phyloP scores from a whole-genome alignment of 768 basidiomycete species.

The Cantharellus anzutake region DNA sequence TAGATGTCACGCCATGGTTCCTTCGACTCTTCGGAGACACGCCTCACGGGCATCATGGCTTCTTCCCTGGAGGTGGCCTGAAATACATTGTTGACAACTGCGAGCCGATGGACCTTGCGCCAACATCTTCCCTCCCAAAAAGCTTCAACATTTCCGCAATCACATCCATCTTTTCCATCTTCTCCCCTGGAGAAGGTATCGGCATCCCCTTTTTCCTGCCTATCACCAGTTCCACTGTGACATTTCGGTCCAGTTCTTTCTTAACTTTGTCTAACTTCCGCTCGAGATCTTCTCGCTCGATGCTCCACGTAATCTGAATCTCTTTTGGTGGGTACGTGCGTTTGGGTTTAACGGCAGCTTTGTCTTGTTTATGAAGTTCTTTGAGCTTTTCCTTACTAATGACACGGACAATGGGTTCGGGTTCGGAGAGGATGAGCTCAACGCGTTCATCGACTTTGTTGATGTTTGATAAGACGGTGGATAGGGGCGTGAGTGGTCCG shows the following conservation, averaged over 20 bases:
- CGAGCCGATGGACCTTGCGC: constrained; percentile 4
- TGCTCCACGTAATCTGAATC: constrained; percentile 53
- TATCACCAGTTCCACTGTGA: constrained; percentile 36
- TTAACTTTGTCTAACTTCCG: constrained; percentile 45
- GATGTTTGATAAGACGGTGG: constrained; percentile 26
- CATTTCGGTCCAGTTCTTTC: constrained; percentile 39
- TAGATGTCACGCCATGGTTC: too few relatives aligned
- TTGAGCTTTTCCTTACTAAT: constrained; percentile 27
- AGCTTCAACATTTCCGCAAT: constrained; percentile 24
- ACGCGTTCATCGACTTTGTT: constrained; percentile 27
- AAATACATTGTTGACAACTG: background rate
- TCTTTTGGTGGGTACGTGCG: constrained; percentile 29
- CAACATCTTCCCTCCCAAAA: constrained; percentile 32
- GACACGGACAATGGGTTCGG: constrained; percentile 42
- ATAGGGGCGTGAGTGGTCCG: constrained; percentile 20
- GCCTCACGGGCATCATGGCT: too few relatives aligned
- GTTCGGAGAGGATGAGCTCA: constrained; percentile 33
- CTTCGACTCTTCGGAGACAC: too few relatives aligned
- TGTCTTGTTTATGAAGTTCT: constrained; percentile 21
- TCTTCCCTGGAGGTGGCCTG: too few relatives aligned
- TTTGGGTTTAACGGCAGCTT: constrained; percentile 19
- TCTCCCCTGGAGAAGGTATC: constrained; percentile 20
- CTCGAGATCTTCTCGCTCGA: constrained; percentile 35
- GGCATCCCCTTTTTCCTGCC: constrained; percentile 26
- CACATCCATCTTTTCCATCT: constrained; percentile 27